A percentile compares a stretch with the other conserved stretches of the same genome.
Conservation (phyloP, 23 red algal species). For the Rhodosorus marinus region DNA sequence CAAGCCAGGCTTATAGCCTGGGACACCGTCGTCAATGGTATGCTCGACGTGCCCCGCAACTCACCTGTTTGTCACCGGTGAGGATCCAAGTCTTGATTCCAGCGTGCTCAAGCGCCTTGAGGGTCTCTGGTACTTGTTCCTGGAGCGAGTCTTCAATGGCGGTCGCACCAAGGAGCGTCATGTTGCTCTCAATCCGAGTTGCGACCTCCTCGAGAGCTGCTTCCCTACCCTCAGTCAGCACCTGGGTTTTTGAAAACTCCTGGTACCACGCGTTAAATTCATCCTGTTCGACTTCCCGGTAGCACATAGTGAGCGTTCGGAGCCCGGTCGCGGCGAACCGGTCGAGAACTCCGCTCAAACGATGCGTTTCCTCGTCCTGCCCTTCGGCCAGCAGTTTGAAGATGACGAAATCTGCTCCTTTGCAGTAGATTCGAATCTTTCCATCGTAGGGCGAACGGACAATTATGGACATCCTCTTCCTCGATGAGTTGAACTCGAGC, state of each 20-base stretch:
- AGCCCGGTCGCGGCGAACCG: conserved; percentile 20
- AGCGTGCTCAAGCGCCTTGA: conserved; percentile 42
- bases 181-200: conserved; percentile 8
- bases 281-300: conserved; percentile 11
- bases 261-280: conserved; percentile 5
- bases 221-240: conserved; percentile 1
- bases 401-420: conserved; percentile 17
- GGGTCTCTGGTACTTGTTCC: conserved; percentile 71
- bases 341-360: conserved; percentile 15
- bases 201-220: background rate
- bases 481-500: conserved; percentile 42
- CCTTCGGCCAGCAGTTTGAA: conserved; percentile 14
- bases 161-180: conserved; percentile 52
- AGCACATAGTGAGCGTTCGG: conserved; percentile 10
- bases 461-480: conserved; percentile 72
- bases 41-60: no score
- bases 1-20: no score
- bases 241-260: conserved; percentile 1
- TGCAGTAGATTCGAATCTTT: conserved; percentile 23
- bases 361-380: conserved; percentile 3
- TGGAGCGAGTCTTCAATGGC: conserved; percentile 91
- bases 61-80: conserved; percentile 93
- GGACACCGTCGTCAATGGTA: no score
- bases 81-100: conserved; percentile 81
- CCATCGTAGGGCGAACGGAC: conserved; percentile 48